phyloP scores from a whole-genome alignment of 169 alveolate species.

The Babesia caballi region DNA sequence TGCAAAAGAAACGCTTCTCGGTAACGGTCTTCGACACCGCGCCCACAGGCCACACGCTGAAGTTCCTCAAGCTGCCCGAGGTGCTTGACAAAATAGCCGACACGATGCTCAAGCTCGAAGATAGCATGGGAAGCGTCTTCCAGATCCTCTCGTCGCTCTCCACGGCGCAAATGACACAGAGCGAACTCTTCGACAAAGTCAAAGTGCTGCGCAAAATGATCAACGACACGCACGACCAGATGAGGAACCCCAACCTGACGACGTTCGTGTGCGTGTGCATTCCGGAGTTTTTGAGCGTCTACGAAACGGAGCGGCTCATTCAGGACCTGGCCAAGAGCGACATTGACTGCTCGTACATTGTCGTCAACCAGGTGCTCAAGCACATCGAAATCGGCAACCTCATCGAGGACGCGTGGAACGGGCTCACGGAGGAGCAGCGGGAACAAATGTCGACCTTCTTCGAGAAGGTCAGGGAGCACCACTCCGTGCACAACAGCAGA shows the following conservation, averaged over 20 bases:
- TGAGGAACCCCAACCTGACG: conserved; percentile 75
- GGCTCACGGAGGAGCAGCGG: conserved; percentile 25
- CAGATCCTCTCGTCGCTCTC: conserved; percentile 49
- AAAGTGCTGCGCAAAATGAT: conserved; percentile 24
- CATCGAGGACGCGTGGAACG: conserved; percentile 28
- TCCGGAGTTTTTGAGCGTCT: conserved; percentile 97
- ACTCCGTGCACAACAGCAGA: conserved; percentile 67
- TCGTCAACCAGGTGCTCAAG: conserved; percentile 93
- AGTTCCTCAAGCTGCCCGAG: conserved; percentile 94
- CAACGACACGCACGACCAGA: conserved; percentile 57
- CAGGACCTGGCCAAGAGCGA: conserved; percentile 92
- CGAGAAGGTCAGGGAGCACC: conserved; percentile 59
- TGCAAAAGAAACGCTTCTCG: conserved; percentile 89
- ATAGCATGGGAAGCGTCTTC: conserved; percentile 64
- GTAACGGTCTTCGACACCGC: conserved; percentile 98
- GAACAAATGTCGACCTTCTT: conserved; percentile 11
- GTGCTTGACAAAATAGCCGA: conserved; percentile 91
- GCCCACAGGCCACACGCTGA: conserved; percentile 99
- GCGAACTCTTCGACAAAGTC: conserved; percentile 50
- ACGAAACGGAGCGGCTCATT: conserved; percentile 97
- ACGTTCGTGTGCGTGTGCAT: conserved; percentile 98
- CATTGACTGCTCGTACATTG: conserved; percentile 93
- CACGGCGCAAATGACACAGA: conserved; percentile 28
- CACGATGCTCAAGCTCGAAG: conserved; percentile 85
- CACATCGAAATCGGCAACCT: conserved; percentile 24